A percentile compares a stretch with the other conserved stretches of the same genome.
Evolutionary conservation across 352 stramenopile species (phyloP).

Genomic region (Phytophthora megakarya): DNA sequence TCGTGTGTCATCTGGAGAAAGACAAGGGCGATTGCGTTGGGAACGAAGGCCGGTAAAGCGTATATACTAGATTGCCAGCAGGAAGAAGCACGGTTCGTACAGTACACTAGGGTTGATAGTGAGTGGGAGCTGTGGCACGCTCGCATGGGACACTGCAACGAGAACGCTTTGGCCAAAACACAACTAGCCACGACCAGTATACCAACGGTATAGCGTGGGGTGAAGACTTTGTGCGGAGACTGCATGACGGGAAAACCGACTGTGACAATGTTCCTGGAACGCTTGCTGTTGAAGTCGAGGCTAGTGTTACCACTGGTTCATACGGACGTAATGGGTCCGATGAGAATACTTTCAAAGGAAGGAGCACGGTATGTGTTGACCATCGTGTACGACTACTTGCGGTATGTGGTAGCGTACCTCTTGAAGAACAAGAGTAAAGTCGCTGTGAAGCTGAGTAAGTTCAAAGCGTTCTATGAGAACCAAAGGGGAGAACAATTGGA

Average conservation of each 20-base stretch:
- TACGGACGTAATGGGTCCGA: too few relatives aligned
- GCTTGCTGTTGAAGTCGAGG: too few relatives aligned
- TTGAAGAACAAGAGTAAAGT: neutral
- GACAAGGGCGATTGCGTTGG: too few relatives aligned
- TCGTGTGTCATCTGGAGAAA: conserved; percentile 17
- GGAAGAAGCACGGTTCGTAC: neutral
- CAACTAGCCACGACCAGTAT: conserved; percentile 8
- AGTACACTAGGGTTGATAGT: conserved; percentile 1
- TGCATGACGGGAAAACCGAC: conserved; percentile 13
- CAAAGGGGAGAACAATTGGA: conserved; percentile 28
- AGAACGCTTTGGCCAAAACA: neutral
- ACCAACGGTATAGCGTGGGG: neutral
- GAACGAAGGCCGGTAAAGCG: too few relatives aligned
- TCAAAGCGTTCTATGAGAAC: conserved; percentile 10
- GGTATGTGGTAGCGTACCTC: too few relatives aligned
- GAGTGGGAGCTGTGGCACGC: conserved; percentile 20
- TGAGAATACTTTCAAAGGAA: too few relatives aligned
- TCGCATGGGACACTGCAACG: conserved; percentile 6
- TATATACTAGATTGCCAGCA: conserved; percentile 16
- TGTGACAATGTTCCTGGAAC: too few relatives aligned
- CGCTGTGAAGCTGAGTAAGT: too few relatives aligned
- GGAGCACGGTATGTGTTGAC: too few relatives aligned
- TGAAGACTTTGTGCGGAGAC: conserved; percentile 12
- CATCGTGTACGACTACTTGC: too few relatives aligned
- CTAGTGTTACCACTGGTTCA: too few relatives aligned